These are phyloP conservation scores for Coemansia sp. DNA, from an alignment of 192 early-diverging fungal species.

Conservation along the genomic window DNA sequence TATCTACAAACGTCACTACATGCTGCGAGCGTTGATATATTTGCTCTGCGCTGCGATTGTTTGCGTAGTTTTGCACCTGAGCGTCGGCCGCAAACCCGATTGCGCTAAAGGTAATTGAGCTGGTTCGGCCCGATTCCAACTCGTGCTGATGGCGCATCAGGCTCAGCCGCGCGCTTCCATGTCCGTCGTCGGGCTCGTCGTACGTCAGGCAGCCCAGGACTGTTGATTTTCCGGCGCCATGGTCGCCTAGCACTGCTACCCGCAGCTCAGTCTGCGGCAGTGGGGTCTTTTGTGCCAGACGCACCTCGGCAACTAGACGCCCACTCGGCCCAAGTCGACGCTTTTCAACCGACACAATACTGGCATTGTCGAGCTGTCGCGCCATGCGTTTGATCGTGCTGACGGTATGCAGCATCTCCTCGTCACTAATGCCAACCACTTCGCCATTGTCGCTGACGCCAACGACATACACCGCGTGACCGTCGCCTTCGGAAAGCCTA, in stretches of 20 bases:
- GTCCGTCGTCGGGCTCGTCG: conserved; percentile 79
- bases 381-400: conserved; percentile 31
- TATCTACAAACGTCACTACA: conserved; percentile 81
- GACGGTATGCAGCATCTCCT: conserved; percentile 31
- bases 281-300: conserved; percentile 59
- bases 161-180: conserved; percentile 77
- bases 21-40: conserved; percentile 71
- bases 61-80: conserved; percentile 69
- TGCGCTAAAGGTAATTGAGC: conserved; percentile 79
- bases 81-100: conserved; percentile 77
- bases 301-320: conserved; percentile 70
- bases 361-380: conserved; percentile 23
- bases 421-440: conserved; percentile 62
- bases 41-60: conserved; percentile 72
- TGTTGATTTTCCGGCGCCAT: conserved; percentile 80
- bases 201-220: conserved; percentile 78
- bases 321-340: conserved; percentile 10
- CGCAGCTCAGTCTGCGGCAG: conserved; percentile 75
- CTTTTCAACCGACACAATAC: conserved; percentile 37
- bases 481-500: conserved; percentile 84
- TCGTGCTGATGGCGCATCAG: conserved; percentile 89
- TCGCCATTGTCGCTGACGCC: conserved; percentile 83
- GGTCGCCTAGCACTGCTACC: conserved; percentile 77
- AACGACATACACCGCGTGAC: conserved; percentile 83
- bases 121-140: conserved; percentile 87